Base-by-base conservation (phyloP, 1,284 basidiomycete genomes). In the Cerrena zonata region DNA sequence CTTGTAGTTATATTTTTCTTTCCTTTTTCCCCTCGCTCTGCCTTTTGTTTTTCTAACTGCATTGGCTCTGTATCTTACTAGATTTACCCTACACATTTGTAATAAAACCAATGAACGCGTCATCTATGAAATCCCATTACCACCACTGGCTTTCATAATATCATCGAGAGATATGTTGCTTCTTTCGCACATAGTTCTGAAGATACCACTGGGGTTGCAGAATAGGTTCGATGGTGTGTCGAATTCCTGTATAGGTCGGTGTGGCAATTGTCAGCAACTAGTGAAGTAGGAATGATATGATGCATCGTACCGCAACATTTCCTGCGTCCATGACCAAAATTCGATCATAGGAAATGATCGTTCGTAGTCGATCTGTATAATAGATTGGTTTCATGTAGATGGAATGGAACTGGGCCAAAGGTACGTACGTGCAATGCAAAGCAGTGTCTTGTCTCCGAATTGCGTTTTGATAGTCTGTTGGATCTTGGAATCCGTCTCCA, bases 261-360 rank as follows among this genome's bases (percentile, higher is more conserved):
- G 15, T 47, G 47, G 27, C 12, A 37, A 40, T 5, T 40, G 26
- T 5, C 39, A 39, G 21, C 44, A 0, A 27, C 22, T 19, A 11
- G 23, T 39, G 3, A 18, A 10, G 26, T 13, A 25, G 19, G 3
- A 34, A 37, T 2, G 12, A n/a, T 5, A 11, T n/a, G 36, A 21
- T n/a, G 30, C 19, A 22, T 52, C 78, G 51, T 53, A 82, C 82
- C 30, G 76, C 81, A 49, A 91, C 77, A 19, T 67, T 68, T 0
- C 91, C 91, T 26, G 79, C 75, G 56, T 89, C 82, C 59, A 94
- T 65, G 1, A 84, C 81, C 27, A 81, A 75, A 51, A 92, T 87
- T 12, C 83, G 71, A 67, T 93, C 89, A 63, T 91, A 92, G 0
- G 77, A 77, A 49, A 93, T 74, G 59, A 94, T 91, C 0, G 91